Evolutionary conservation across 2,329 filamentous ascomycete genomes (phyloP), one percentile per base, ranked within the genome.

Genomic region (Claviceps cyperi): DNA sequence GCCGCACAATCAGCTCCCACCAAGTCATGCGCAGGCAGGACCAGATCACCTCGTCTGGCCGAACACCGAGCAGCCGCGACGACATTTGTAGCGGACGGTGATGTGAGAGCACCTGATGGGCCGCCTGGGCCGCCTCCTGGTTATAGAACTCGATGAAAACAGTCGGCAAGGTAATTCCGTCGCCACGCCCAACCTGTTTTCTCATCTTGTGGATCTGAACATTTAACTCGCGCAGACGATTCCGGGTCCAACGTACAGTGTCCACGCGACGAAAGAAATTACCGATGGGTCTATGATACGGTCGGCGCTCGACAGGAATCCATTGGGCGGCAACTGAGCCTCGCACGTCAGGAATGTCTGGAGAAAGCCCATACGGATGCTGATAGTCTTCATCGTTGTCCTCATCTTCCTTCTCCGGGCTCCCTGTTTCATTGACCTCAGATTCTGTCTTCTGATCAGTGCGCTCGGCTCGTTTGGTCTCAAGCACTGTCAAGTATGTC

Each of bases 71-170:
- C 59, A 86, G 87, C 22, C 88, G 81, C 28, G 88, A 88, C 4
- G 84, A 77, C 82, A 98, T 90, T 62, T 91, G 87, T 38, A 94
- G 71, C 36, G 86, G 84, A 51, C 87, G 81, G 66, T 95, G 89
- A 65, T 95, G 89, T 2, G 89, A 81, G 8, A 97, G 74, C 22
- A 85, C 82, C 65, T 98, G 92, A 63, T 80, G 91, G 14, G 91
- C 91, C 49, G 78, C 76, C 66, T 98, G 90, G 14, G 92, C 92
- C 50, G 86, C 84, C 50, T 84, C 78, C 62, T 95, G 87, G 2
- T 76, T 80, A 53, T 78, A 75, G 60, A 97, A 98, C 63, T 97
- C 90, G 55, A 98, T 81, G 59, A 98, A 98, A 11, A 92, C 86
- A 21, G 88, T 83, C 14, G 83, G 80, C 35, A 88, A 71, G 54